Base-by-base conservation (phyloP, 129 eudicot genomes). In the Pittosporum tobira region DNA sequence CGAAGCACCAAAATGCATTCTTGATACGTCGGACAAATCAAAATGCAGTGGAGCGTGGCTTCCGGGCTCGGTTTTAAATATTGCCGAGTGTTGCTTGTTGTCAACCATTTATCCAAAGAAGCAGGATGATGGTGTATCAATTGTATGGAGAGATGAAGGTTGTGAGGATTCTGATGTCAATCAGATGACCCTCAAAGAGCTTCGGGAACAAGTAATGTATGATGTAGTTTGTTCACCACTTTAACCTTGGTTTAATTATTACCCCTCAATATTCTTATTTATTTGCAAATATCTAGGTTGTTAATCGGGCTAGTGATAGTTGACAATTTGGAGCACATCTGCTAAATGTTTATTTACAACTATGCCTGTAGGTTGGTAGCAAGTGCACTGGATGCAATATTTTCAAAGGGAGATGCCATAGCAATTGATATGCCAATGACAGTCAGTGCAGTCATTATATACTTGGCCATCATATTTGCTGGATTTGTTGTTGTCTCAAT, bases 381-480 rank as follows among this genome's bases (percentile, higher is more conserved):
- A 47, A 81, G 82, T 77, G 87, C 99, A 59, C 70, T 93, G 55
- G 87, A 68, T 63, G 28, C 61, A 28, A 31, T 57, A 69, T 93
- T 81, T 79, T 37, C 78, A 43, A 81, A 62, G 79, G 99, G 94
- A 67, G 96, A 87, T 71, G 81, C 83, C 3, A 83, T 93, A 76
- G 99, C 96, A 55, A 93, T 93, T 52, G 96, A 83, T 70, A 93
- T 93, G 99, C 94, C 94, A 45, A 93, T 93, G 99, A 87, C 99
- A 9, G 84, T 70, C 52, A 83, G 54, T 73, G 96, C 99, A 29
- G 99, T 87, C 59, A 75, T 87, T 65, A 64, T 93, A 71, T 93
- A 93, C 75, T 74, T 93, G 71, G 96, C 99, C 5, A 76, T 84
- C 29, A 58, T 93, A 50, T 88, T 78, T 64, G 68, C 88, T 46